Percentiles rank a stretch among this genome's conserved stretches.
These are phyloP conservation scores for Euphorbia lathyris DNA, from an alignment of 345 rosid species.

Conservation along the genomic window DNA sequence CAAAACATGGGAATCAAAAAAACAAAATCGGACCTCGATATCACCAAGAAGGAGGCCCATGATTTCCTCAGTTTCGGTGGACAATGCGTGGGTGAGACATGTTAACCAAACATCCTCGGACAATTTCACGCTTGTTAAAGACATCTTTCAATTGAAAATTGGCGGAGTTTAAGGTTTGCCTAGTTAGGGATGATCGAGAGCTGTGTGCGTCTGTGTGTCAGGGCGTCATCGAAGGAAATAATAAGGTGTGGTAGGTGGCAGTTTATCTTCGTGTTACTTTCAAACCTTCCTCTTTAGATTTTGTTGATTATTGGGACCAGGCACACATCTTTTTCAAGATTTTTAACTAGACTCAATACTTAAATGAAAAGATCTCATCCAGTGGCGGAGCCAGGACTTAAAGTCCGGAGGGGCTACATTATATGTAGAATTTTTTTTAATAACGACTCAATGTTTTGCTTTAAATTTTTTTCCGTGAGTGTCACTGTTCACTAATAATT, in stretches of 20 bases:
- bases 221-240: background rate
- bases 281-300: background rate
- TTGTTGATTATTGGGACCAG: no score
- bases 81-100: slow-evolving; percentile 93
- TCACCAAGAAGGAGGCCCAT: slow-evolving; percentile 99
- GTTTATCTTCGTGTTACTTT: background rate
- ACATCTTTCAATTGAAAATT: slow-evolving; percentile 36
- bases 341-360: no score
- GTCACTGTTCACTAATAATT: no score
- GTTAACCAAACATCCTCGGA: slow-evolving; percentile 96
- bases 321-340: no score
- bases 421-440: no score
- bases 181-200: background rate
- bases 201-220: background rate
- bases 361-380: no score
- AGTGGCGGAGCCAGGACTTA: no score
- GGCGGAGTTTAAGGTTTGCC: background rate
- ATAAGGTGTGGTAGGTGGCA: background rate
- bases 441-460: no score
- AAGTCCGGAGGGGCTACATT: no score
- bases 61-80: slow-evolving; percentile 98
- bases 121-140: slow-evolving; percentile 75
- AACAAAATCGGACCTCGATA: slow-evolving; percentile 51
- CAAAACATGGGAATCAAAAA: background rate
- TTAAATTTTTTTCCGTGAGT: no score